Evolutionary conservation across 768 basidiomycete species (phyloP).

Genomic region (Cystoderma amianthinum): DNA sequence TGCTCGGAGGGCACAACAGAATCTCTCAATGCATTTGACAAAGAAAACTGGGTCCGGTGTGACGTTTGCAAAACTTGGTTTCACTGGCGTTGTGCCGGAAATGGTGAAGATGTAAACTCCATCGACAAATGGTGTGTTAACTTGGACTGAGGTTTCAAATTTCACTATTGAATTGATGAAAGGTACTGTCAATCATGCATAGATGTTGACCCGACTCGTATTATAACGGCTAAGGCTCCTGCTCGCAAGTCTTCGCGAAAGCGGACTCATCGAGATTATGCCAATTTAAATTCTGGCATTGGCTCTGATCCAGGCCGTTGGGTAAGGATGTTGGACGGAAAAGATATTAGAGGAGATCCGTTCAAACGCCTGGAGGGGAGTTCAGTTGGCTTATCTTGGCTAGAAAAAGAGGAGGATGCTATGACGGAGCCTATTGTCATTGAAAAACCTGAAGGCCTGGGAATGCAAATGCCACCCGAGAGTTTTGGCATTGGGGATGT

Average conservation of each 20-base stretch:
- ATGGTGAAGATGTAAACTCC: constrained; percentile 53
- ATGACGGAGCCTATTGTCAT: constrained; percentile 83
- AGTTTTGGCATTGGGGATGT: constrained; percentile 77
- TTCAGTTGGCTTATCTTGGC: constrained; percentile 69
- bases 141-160: background rate
- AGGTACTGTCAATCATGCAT: constrained; percentile 73
- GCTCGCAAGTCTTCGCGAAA: constrained; percentile 79
- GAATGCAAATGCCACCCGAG: constrained; percentile 80
- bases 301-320: constrained; percentile 64
- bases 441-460: constrained; percentile 70
- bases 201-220: constrained; percentile 48
- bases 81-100: constrained; percentile 76
- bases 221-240: constrained; percentile 70
- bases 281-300: constrained; percentile 60
- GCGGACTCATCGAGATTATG: constrained; percentile 71
- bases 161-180: background rate
- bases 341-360: constrained; percentile 49
- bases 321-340: constrained; percentile 62
- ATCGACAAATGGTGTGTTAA: constrained; percentile 82
- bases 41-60: constrained; percentile 80
- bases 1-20: constrained; percentile 31
- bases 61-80: constrained; percentile 80
- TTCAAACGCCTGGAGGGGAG: constrained; percentile 65
- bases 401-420: constrained; percentile 63
- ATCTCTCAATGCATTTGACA: constrained; percentile 32